Base-by-base conservation (phyloP, 2,329 filamentous ascomycete species). In the Hypoxylon sp. region DNA sequence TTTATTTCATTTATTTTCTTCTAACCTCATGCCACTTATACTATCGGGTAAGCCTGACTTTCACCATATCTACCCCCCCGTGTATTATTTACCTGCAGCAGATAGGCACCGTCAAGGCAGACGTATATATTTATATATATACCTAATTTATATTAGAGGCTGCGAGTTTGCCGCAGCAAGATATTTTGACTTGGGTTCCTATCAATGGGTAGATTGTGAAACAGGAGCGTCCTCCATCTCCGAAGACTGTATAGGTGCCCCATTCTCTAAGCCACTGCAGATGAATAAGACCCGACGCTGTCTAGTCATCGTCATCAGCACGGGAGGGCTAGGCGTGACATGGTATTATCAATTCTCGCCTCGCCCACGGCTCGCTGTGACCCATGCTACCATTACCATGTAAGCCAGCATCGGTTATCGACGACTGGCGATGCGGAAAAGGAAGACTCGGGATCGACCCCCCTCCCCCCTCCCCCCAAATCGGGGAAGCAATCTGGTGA, bases 401-500 rank as follows among this genome's bases (percentile, higher is more conserved):
- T 59, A 55, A 62, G 48, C 55, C 52, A 62, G 48, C 55, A 52
- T 17, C 20, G 13, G 23, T 29, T 35, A 45, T 55, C 37, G 8
- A 48, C 38, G 38, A 26, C 18, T 41, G 51, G 23, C 38, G 48
- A 43, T 21, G 20, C 45, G 24, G 21, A 11, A 24, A 27, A 60
- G 51, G 52, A 59, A 59, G 51, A 23, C 48, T 27, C 56, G 56
- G 55, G 45, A 62, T 56, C 42, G 46, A 60, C 55, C 55, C 48
- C n/a, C n/a, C n/a, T n/a, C n/a, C n/a, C n/a, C n/a, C n/a, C n/a
- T n/a, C n/a, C n/a, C n/a, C n/a, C n/a, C 59, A 49, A 62, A 51
- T 37, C 6, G 20, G 49, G 53, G 48, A 50, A 55, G 58, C 55
- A n/a, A 53, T 17, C 11, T 51, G n/a, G 17, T 21, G 31, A 60